Conservation (phyloP, 2,329 filamentous ascomycete genomes). For the Phaeomoniella chlamydospora region DNA sequence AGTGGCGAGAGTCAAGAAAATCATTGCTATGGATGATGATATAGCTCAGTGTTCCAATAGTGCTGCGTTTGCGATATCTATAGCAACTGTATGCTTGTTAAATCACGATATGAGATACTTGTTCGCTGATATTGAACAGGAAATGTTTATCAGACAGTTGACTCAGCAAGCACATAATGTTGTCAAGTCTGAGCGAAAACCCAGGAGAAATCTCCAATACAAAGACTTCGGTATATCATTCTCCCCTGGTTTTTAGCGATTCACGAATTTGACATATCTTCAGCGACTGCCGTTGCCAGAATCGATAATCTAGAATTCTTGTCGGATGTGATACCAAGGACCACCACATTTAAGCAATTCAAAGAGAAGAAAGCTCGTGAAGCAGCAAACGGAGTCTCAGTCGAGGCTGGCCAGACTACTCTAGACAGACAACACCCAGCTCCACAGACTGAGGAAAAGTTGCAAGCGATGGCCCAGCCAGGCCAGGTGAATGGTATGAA, state of each 20-base stretch:
- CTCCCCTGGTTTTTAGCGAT: background rate
- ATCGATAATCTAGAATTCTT: slow-evolving; percentile 94
- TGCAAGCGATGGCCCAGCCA: slow-evolving; percentile 1
- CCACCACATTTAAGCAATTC: slow-evolving; percentile 63
- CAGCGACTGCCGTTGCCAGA: slow-evolving; percentile 71
- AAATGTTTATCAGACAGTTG: slow-evolving; percentile 91
- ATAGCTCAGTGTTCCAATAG: slow-evolving; percentile 80
- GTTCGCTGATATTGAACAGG: slow-evolving; percentile 32
- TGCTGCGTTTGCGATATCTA: slow-evolving; percentile 82
- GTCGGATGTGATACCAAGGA: slow-evolving; percentile 77
- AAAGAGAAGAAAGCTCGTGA: slow-evolving; percentile 48
- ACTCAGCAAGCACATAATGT: slow-evolving; percentile 74
- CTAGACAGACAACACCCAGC: slow-evolving; percentile 13
- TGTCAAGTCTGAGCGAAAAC: slow-evolving; percentile 81
- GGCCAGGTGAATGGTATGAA: background rate
- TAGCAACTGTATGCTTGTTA: slow-evolving; percentile 54
- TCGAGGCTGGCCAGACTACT: slow-evolving; percentile 15
- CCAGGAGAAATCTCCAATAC: slow-evolving; percentile 87
- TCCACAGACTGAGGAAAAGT: background rate
- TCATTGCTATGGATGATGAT: slow-evolving; percentile 77
- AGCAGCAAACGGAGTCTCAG: slow-evolving; percentile 12
- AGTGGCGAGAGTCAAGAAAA: slow-evolving; percentile 95
- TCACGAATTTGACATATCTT: background rate
- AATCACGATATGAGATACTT: background rate
- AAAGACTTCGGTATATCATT: slow-evolving; percentile 59